These are phyloP conservation scores for Trypanosoma brucei DNA, from an alignment of 208 protist species.

Conservation along the genomic window DNA sequence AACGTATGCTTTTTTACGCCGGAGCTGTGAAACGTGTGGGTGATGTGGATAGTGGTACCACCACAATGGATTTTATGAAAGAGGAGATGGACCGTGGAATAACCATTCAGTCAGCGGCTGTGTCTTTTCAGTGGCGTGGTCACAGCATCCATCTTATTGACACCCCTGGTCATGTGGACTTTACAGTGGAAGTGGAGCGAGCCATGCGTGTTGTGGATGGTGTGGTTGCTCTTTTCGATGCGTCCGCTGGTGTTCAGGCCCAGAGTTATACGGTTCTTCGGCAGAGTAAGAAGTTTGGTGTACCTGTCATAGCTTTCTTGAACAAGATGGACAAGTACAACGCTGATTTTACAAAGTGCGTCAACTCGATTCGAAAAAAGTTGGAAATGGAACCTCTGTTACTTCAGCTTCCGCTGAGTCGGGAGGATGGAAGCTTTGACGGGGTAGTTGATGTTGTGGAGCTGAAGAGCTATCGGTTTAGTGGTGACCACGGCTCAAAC, in stretches of 20 bases:
- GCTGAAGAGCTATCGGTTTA: conserved; percentile 59
- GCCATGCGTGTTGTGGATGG: conserved; percentile 96
- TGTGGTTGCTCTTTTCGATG: conserved; percentile 94
- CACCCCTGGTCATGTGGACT: conserved; percentile 96
- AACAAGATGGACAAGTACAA: conserved; percentile 97
- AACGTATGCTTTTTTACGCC: conserved; percentile 94
- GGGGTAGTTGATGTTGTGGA: conserved; percentile 87
- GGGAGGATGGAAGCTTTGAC: conserved; percentile 67
- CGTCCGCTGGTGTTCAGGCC: conserved; percentile 92
- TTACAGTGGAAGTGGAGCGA: conserved; percentile 96
- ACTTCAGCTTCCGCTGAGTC: conserved; percentile 86
- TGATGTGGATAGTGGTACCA: conserved; percentile 95
- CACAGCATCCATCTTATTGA: conserved; percentile 94
- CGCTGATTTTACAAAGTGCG: conserved; percentile 67
- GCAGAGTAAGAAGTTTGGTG: conserved; percentile 77
- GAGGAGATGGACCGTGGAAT: conserved; percentile 96
- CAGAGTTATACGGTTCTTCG: conserved; percentile 89
- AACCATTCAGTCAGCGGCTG: conserved; percentile 94
- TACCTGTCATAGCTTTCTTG: conserved; percentile 88
- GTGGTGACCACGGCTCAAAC: conserved; percentile 41
- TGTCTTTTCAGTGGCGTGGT: conserved; percentile 85
- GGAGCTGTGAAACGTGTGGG: conserved; percentile 80
- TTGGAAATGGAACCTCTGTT: conserved; percentile 79
- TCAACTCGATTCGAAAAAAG: conserved; percentile 73
- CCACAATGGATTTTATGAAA: conserved; percentile 96